phyloP scores from a whole-genome alignment of 768 basidiomycete genomes.

The Cystobasidium ongulense region DNA sequence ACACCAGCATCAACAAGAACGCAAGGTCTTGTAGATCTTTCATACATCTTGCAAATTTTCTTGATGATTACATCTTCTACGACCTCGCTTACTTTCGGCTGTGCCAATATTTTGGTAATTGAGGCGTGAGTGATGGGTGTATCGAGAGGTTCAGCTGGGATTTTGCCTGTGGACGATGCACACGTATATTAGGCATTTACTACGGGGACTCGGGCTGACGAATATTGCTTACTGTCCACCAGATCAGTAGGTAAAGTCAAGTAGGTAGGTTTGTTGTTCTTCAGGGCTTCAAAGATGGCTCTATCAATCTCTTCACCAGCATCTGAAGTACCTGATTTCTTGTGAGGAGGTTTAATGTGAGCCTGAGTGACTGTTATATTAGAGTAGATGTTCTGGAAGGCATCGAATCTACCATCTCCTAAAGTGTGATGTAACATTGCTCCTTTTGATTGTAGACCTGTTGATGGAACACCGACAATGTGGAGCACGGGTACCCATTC shows the following conservation, averaged over 20 bases:
- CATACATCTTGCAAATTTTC: slow-evolving; percentile 60
- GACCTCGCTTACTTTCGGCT: slow-evolving; percentile 30
- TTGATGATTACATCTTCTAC: slow-evolving; percentile 63
- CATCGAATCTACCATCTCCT: slow-evolving; percentile 73
- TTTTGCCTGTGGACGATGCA: slow-evolving; percentile 37
- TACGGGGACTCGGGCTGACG: neutral
- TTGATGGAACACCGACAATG: slow-evolving; percentile 74
- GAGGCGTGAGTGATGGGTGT: slow-evolving; percentile 48
- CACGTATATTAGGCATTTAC: neutral
- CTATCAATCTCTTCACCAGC: slow-evolving; percentile 35
- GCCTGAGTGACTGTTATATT: slow-evolving; percentile 69
- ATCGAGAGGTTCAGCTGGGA: slow-evolving; percentile 60
- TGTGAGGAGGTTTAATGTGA: slow-evolving; percentile 48
- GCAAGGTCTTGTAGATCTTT: slow-evolving; percentile 57
- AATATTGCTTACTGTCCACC: slow-evolving; percentile 49
- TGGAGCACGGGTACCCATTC: slow-evolving; percentile 87
- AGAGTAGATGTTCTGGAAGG: slow-evolving; percentile 64
- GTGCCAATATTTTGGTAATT: slow-evolving; percentile 44
- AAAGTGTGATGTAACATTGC: slow-evolving; percentile 81
- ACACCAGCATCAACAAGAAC: slow-evolving; percentile 73
- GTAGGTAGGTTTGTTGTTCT: slow-evolving; percentile 75
- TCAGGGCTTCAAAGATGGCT: slow-evolving; percentile 17
- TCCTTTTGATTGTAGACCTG: slow-evolving; percentile 55
- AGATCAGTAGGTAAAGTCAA: slow-evolving; percentile 77
- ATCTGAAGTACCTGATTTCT: neutral